These are phyloP conservation scores for Lactarius sanguifluus DNA, from an alignment of 768 basidiomycete genomes.

Conservation along the genomic window DNA sequence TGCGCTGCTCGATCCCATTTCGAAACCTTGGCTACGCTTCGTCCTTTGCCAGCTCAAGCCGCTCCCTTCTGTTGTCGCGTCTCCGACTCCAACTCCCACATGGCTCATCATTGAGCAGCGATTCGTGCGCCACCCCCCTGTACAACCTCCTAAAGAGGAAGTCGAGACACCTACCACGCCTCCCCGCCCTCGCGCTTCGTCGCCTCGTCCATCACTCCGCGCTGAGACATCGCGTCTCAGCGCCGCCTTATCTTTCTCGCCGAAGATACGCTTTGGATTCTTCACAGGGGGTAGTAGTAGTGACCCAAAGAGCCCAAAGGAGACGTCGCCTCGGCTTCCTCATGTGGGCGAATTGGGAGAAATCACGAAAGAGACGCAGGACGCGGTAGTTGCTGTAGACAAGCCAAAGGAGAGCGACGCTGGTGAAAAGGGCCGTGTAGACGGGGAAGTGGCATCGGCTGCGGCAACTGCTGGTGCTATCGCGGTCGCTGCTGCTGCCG, in stretches of 20 bases:
- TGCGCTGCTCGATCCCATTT: conserved; percentile 65
- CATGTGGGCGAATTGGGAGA: conserved; percentile 73
- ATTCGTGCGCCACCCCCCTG: conserved; percentile 40
- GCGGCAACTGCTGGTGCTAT: conserved; percentile 30
- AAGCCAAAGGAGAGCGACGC: conserved; percentile 21
- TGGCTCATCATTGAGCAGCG: conserved; percentile 74
- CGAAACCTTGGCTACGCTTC: conserved; percentile 65
- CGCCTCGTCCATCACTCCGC: conserved; percentile 35
- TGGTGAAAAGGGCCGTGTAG: conserved; percentile 6
- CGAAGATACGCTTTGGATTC: conserved; percentile 65
- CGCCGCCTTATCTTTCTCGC: conserved; percentile 46
- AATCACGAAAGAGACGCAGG: conserved; percentile 37
- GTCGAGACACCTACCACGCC: conserved; percentile 5
- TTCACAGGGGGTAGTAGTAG: conserved; percentile 39
- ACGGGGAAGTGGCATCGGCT: neutral
- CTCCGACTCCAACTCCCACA: conserved; percentile 43
- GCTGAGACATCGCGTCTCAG: conserved; percentile 35
- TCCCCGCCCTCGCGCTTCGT: conserved; percentile 31
- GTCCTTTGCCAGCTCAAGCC: conserved; percentile 67
- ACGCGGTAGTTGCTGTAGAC: conserved; percentile 27
- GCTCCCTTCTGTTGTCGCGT: conserved; percentile 28
- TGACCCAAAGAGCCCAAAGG: conserved; percentile 36
- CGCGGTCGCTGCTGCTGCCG: conserved; percentile 25
- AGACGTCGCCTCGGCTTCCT: conserved; percentile 37
- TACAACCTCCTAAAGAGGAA: conserved; percentile 23